phyloP scores from a whole-genome alignment of 768 basidiomycete species.

The Psilocybe cubensis region DNA sequence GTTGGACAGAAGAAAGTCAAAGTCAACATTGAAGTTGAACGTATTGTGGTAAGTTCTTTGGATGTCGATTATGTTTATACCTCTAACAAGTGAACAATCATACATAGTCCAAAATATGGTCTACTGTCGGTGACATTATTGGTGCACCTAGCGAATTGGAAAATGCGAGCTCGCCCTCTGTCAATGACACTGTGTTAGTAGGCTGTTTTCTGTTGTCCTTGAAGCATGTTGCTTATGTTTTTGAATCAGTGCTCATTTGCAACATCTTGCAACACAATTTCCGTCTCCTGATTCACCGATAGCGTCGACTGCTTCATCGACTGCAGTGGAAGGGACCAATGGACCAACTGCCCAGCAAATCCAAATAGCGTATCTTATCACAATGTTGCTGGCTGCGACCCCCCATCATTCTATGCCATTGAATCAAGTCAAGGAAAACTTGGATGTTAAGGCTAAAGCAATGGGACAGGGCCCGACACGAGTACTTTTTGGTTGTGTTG shows the following conservation, averaged over 20 bases:
- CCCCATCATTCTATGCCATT: slow-evolving; percentile 62
- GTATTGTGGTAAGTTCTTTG: slow-evolving; percentile 60
- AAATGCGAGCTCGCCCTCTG: slow-evolving; percentile 30
- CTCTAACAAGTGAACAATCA: not conserved
- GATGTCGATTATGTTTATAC: not conserved
- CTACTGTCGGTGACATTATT: slow-evolving; percentile 64
- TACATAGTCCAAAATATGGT: slow-evolving; percentile 69
- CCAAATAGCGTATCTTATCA: slow-evolving; percentile 68
- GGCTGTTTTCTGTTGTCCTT: not conserved
- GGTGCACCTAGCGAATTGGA: slow-evolving; percentile 41
- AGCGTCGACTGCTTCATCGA: slow-evolving; percentile 52
- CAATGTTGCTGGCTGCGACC: slow-evolving; percentile 55
- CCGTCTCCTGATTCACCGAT: slow-evolving; percentile 61
- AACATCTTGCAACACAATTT: slow-evolving; percentile 51
- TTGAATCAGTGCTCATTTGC: slow-evolving; percentile 55
- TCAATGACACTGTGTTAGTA: slow-evolving; percentile 24
- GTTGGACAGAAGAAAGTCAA: slow-evolving; percentile 40
- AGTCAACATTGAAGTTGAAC: slow-evolving; percentile 66
- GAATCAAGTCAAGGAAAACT: slow-evolving; percentile 60
- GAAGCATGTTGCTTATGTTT: slow-evolving; percentile 1
- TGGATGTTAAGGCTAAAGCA: slow-evolving; percentile 47
- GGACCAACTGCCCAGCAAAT: slow-evolving; percentile 69
- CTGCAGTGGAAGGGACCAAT: slow-evolving; percentile 21
- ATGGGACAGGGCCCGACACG: slow-evolving; percentile 55
- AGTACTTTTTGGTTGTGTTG: slow-evolving; percentile 79